Conservation (phyloP, 768 basidiomycete species). For the Paxillus rubicundulus region DNA sequence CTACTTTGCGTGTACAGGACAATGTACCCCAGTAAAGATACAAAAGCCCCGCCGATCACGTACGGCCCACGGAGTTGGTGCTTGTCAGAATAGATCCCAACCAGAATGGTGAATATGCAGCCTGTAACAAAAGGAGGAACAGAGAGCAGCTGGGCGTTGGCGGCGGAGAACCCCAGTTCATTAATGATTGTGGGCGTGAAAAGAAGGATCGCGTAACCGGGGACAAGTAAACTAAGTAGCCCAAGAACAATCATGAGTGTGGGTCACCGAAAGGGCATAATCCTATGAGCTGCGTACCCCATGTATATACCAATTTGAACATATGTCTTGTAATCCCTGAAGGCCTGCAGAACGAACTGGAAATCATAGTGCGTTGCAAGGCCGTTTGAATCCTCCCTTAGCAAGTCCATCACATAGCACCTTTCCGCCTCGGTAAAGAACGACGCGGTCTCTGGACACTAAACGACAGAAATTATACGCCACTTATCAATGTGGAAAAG, state of each 20-base stretch:
- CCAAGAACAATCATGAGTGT: neutral
- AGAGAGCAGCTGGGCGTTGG: constrained; percentile 48
- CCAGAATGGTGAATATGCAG: constrained; percentile 41
- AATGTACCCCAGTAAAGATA: constrained; percentile 52
- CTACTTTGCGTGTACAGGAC: constrained; percentile 38
- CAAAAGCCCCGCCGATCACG: constrained; percentile 39
- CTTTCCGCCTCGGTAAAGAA: constrained; percentile 51
- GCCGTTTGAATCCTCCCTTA: constrained; percentile 45
- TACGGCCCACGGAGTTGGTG: constrained; percentile 47
- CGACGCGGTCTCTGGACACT: constrained; percentile 58
- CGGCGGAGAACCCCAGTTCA: constrained; percentile 49
- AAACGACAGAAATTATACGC: neutral
- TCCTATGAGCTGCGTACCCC: constrained; percentile 31
- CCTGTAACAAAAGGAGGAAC: constrained; percentile 50
- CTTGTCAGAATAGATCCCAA: constrained; percentile 44
- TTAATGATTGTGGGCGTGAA: constrained; percentile 52
- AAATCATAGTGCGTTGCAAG: constrained; percentile 44
- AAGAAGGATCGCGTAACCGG: constrained; percentile 48
- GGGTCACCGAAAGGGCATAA: constrained; percentile 6
- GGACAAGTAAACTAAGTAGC: constrained; percentile 43
- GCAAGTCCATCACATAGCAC: constrained; percentile 35
- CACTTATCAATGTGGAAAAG: too few relatives aligned
- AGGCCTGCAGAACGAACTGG: constrained; percentile 48
- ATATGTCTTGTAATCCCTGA: constrained; percentile 44
- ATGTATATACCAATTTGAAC: constrained; percentile 38